Conservation (phyloP, 495 filamentous ascomycete genomes). For the Podospora conica region DNA sequence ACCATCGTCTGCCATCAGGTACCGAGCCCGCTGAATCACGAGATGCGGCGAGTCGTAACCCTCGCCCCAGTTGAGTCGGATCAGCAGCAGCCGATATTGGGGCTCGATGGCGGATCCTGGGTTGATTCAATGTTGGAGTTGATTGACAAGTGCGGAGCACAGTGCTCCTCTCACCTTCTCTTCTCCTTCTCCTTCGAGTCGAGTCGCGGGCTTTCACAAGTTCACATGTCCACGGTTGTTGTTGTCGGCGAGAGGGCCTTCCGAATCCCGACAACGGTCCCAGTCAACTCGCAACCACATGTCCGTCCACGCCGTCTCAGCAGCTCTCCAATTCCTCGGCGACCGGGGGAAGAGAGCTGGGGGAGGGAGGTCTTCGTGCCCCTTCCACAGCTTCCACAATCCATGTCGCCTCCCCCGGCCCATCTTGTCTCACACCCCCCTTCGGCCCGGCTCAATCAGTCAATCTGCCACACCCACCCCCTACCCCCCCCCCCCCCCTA, state of each 20-base stretch:
- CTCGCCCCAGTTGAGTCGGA: neutral
- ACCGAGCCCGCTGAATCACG: neutral
- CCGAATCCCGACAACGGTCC: neutral
- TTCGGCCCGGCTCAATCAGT: slow-evolving; percentile 16
- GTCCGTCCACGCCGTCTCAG: no score
- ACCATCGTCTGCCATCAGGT: neutral
- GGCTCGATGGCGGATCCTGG: no score
- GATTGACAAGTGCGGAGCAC: no score
- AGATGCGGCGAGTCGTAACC: neutral
- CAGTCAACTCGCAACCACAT: no score
- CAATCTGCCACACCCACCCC: slow-evolving; percentile 12
- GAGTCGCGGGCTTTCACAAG: neutral
- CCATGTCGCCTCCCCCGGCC: slow-evolving; percentile 1
- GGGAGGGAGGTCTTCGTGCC: neutral
- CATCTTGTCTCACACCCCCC: slow-evolving; percentile 10
- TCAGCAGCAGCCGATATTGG: neutral
- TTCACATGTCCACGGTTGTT: neutral
- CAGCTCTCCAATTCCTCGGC: neutral
- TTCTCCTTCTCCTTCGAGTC: no score
- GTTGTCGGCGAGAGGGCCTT: neutral
- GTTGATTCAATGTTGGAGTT: no score
- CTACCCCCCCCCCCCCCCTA: neutral
- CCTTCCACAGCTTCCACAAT: slow-evolving; percentile 13
- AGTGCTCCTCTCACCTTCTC: no score
- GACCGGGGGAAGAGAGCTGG: neutral